phyloP scores from a whole-genome alignment of 768 basidiomycete species.

The Neoboletus brunneissimus region DNA sequence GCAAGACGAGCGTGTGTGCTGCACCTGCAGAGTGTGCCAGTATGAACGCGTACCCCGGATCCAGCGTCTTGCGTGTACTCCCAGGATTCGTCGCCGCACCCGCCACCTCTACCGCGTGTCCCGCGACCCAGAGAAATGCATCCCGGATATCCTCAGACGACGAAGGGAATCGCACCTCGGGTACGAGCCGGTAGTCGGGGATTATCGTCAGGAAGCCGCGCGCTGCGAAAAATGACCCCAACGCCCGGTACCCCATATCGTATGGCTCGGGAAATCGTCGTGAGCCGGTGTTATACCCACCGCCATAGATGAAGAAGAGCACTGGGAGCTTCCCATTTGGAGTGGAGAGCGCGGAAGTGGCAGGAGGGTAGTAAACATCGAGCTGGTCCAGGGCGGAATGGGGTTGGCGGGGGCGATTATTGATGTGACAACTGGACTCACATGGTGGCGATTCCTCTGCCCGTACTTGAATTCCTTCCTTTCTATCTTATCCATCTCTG shows the following conservation, averaged over 20 bases:
- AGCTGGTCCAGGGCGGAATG: constrained; percentile 38
- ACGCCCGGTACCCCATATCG: constrained; percentile 51
- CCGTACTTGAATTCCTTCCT: constrained; percentile 59
- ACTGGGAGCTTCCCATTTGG: constrained; percentile 40
- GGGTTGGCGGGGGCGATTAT: neutral
- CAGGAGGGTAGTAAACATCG: constrained; percentile 61
- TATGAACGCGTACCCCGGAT: constrained; percentile 44
- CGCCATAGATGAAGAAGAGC: constrained; percentile 66
- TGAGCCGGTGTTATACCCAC: constrained; percentile 54
- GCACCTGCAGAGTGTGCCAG: constrained; percentile 66
- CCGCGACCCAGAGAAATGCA: constrained; percentile 53
- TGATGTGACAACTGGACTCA: neutral
- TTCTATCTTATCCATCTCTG: constrained; percentile 46
- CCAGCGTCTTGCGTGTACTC: constrained; percentile 28
- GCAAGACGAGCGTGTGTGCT: constrained; percentile 44
- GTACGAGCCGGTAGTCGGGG: constrained; percentile 66
- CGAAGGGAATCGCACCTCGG: constrained; percentile 53
- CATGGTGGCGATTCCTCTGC: constrained; percentile 39
- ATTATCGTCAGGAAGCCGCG: constrained; percentile 62
- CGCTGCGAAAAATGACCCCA: constrained; percentile 61
- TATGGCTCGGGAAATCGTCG: constrained; percentile 46
- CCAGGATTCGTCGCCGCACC: neutral
- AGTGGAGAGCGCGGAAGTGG: constrained; percentile 23
- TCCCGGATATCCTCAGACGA: constrained; percentile 57
- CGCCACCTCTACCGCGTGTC: constrained; percentile 29